Evolutionary conservation across 345 rosid species (phyloP), one percentile per base, ranked within the genome.

Genomic region (Hypericum androsaemum): DNA sequence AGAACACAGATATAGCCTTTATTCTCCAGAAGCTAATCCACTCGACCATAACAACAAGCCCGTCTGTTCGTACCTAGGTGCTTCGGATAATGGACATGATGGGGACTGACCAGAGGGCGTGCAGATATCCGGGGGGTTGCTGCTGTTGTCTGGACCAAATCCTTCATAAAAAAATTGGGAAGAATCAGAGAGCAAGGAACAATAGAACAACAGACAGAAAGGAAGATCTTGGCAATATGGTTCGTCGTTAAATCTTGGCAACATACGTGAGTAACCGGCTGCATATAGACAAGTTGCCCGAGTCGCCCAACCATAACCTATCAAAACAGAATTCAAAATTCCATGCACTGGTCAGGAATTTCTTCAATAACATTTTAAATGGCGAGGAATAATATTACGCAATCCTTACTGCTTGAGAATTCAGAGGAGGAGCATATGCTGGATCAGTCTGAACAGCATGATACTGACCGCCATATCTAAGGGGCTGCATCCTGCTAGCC

Each of bases 251-350:
- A 13, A 6, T 8, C 14, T 17, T 41, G 11, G 50, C 37, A 60
- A 67, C 84, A 78, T 74, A 89, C 95, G 64, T 80, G 86, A 54
- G 84, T 50, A 71, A 83, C 75, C 60, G 97, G 83, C 49, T 81
- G 88, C 74, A 86, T n/a, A 61, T 72, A 81, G 12, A 83, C 61
- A 57, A 80, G 74, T 72, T 83, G 97, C 46, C 89, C 89, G 15
- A 77, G 7, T 54, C 82, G 82, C 59, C 81, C 81, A 65, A 78
- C 70, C 89, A 81, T 63, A 54, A 83, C 80, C 97, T 89, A 41
- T 45, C 63, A 37, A 62, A 52, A 54, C 41, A 48, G 37, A 50
- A 17, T 40, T 40, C 63, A 36, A 64, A 39, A 39, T 61, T 35
- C 32, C 32, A 22, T 22, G 1, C 32, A 4, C 32, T 4, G 32